Conservation (phyloP, 1,284 basidiomycete genomes). For the Ganoderma lingzhi region DNA sequence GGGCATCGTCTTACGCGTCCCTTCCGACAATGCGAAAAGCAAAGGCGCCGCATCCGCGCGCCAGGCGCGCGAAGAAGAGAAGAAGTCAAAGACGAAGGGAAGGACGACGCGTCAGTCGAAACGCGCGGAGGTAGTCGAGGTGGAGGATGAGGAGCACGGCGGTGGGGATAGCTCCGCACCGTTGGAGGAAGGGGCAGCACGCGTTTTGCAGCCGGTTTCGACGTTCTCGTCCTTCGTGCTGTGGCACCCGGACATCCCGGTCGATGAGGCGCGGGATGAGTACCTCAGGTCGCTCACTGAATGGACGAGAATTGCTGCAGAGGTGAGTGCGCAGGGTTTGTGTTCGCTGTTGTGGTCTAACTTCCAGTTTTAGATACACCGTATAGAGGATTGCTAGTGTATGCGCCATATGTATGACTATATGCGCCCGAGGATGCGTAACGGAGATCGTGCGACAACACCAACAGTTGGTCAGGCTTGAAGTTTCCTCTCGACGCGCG, state of each 20-base stretch:
- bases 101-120: constrained; percentile 35
- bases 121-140: constrained; percentile 27
- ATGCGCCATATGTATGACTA: constrained; percentile 5
- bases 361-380: constrained; percentile 20
- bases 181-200: constrained; percentile 39
- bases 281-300: constrained; percentile 71
- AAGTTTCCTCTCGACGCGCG: background rate
- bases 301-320: constrained; percentile 66
- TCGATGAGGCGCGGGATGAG: constrained; percentile 72
- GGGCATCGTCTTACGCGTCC: constrained; percentile 64
- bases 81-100: constrained; percentile 16
- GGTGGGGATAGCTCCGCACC: constrained; percentile 29
- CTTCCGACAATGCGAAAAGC: constrained; percentile 34
- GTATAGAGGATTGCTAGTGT: constrained; percentile 21
- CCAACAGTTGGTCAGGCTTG: background rate
- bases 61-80: constrained; percentile 24
- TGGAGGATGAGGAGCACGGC: constrained; percentile 31
- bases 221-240: constrained; percentile 70
- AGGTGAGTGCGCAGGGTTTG: constrained; percentile 51
- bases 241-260: constrained; percentile 77
- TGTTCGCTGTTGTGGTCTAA: background rate
- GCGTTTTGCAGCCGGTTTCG: constrained; percentile 53
- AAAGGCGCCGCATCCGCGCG: constrained; percentile 25
- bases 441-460: background rate
- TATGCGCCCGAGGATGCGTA: background rate